A percentile compares a stretch with the other conserved stretches of the same genome.
These are phyloP conservation scores for Bombardia bombarda DNA, from an alignment of 495 filamentous ascomycete genomes.

Conservation along the genomic window DNA sequence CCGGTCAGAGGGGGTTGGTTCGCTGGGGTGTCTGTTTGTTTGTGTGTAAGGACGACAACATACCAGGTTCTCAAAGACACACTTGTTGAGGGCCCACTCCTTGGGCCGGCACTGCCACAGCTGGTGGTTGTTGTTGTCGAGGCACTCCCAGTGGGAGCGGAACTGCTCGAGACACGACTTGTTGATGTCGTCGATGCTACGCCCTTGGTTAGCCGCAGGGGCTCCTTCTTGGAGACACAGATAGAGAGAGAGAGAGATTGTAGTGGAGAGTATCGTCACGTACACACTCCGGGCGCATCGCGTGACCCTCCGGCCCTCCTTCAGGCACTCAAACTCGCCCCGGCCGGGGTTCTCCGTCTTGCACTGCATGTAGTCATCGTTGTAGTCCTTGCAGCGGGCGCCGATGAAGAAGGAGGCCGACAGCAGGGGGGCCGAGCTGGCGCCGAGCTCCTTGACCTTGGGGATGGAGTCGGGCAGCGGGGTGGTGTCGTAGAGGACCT, in stretches of 20 bases:
- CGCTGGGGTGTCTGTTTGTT: too few relatives aligned
- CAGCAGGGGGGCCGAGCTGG: constrained; percentile 81
- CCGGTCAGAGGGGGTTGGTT: too few relatives aligned
- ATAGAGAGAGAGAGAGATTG: background rate
- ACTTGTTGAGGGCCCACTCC: constrained; percentile 81
- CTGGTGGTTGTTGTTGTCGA: constrained; percentile 96
- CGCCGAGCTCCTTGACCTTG: constrained; percentile 81
- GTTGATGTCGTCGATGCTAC: constrained; percentile 92
- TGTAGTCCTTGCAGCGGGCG: constrained; percentile 85
- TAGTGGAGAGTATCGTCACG: constrained; percentile 27
- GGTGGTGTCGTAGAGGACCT: constrained; percentile 88
- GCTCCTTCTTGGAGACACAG: background rate
- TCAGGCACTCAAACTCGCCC: constrained; percentile 90
- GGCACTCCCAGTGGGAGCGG: constrained; percentile 84
- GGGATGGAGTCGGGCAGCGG: constrained; percentile 89
- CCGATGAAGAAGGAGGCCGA: constrained; percentile 97
- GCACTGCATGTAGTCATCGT: constrained; percentile 99
- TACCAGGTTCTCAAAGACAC: constrained; percentile 93
- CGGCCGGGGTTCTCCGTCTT: constrained; percentile 81
- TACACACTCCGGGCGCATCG: constrained; percentile 95
- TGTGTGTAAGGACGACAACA: constrained; percentile 22
- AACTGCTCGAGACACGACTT: constrained; percentile 88
- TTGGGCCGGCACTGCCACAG: constrained; percentile 78
- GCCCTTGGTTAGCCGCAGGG: too few relatives aligned
- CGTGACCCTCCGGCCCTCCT: constrained; percentile 92